Percentiles rank a stretch among this genome's conserved stretches.
Conservation (phyloP, 2,329 filamentous ascomycete species). For the Botryotinia narcissicola region DNA sequence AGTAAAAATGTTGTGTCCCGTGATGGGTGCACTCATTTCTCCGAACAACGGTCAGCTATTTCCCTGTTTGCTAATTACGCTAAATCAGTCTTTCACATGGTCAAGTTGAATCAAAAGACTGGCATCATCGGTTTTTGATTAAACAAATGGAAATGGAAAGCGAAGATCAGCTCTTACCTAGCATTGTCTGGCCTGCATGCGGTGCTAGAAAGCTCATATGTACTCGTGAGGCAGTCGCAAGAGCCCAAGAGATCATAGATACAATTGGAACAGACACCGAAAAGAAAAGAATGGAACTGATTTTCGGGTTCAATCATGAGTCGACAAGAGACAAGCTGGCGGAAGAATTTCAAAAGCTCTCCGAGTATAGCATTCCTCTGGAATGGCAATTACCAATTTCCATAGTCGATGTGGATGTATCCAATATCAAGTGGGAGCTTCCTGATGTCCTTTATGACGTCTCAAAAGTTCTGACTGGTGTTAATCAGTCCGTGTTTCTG, state of each 20-base stretch:
- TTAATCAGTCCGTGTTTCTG: constrained; percentile 67
- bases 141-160: constrained; percentile 62
- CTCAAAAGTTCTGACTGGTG: constrained; percentile 49
- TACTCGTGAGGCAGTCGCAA: constrained; percentile 58
- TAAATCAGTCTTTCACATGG: constrained; percentile 43
- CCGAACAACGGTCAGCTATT: not conserved
- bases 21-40: not conserved
- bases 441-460: constrained; percentile 47
- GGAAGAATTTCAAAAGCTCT: constrained; percentile 45
- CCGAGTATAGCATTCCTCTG: constrained; percentile 52
- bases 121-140: constrained; percentile 36
- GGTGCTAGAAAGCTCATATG: constrained; percentile 54
- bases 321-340: constrained; percentile 31
- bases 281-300: constrained; percentile 52
- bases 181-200: constrained; percentile 61
- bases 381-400: constrained; percentile 58
- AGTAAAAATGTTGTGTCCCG: constrained; percentile 9
- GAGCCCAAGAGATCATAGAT: constrained; percentile 63
- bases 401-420: constrained; percentile 48
- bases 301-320: constrained; percentile 45
- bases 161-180: constrained; percentile 56
- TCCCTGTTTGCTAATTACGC: constrained; percentile 9
- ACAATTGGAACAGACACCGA: constrained; percentile 59
- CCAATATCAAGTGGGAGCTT: constrained; percentile 41
- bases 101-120: constrained; percentile 35